Percentiles rank a stretch among this genome's conserved stretches.
Evolutionary conservation across 805 yeast species (phyloP).

Genomic region (Candida xiaguanensis): DNA sequence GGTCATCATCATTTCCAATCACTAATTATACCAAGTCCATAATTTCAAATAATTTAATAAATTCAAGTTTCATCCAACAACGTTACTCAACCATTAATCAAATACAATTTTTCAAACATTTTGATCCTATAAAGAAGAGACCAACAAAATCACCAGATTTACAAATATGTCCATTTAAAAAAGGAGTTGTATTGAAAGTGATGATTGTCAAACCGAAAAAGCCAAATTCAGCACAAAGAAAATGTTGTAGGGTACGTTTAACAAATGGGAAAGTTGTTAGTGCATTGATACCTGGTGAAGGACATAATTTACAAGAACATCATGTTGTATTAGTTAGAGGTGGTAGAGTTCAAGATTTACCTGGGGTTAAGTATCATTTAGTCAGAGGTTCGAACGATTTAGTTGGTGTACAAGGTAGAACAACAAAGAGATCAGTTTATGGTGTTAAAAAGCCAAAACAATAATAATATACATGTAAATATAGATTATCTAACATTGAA

Average conservation of each 20-base stretch:
- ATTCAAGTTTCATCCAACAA: constrained; percentile 26
- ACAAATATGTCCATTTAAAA: constrained; percentile 76
- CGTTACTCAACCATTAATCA: constrained; percentile 75
- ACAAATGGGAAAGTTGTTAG: constrained; percentile 85
- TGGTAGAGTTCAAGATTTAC: constrained; percentile 97
- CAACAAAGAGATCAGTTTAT: constrained; percentile 85
- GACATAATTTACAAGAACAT: constrained; percentile 97
- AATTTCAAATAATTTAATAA: constrained; percentile 13
- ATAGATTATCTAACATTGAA: constrained; percentile 35
- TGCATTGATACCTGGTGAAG: constrained; percentile 97
- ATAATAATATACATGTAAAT: constrained; percentile 6
- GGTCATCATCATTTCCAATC: constrained; percentile 6
- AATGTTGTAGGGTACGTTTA: constrained; percentile 91
- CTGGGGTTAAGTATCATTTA: constrained; percentile 94
- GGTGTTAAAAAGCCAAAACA: constrained; percentile 81
- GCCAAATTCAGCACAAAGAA: constrained; percentile 97
- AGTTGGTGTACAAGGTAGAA: constrained; percentile 91
- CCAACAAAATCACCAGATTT: constrained; percentile 74
- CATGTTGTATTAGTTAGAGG: constrained; percentile 95
- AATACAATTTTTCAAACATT: constrained; percentile 61
- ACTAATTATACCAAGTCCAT: constrained; percentile 13
- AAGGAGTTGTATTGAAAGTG: constrained; percentile 91
- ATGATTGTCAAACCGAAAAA: constrained; percentile 96
- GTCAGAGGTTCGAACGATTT: constrained; percentile 92
- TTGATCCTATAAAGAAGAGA: constrained; percentile 46